Evolutionary conservation across 1,284 basidiomycete genomes (phyloP), one percentile per base, ranked within the genome.

Genomic region (Singerocomus rubriflavus): DNA sequence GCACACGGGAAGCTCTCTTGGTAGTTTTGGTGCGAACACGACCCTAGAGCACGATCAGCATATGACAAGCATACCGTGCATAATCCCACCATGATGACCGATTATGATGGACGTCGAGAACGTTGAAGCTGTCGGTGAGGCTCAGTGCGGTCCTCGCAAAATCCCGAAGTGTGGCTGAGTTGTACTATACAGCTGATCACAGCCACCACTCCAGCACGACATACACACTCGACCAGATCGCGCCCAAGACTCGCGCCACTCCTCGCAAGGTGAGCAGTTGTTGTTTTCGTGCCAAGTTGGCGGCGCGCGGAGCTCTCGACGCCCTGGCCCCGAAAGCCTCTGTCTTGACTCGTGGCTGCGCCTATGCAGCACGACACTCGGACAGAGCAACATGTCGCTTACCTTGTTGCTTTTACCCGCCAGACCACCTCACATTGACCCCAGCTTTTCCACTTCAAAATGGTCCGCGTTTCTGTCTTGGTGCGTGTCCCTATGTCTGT

Each of bases 11-110:
- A 71, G 96, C 96, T 79, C 96, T 92, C 85, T 99, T 99, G 74
- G 95, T 96, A 64, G 96, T 99, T 82, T 99, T 99, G 68, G 96
- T 99, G 71, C 96, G 92, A 80, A 99, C 96, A 71, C 96, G 94
- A 77, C 97, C 97, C 96, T 98, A 44, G 5, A 16, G 36, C 31
- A 39, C 9, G 17, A 42, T 47, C 1, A 61, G 52, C 35, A 46
- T 21, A 27, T 11, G 5, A 12, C 33, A 27, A 26, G 34, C 8
- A 31, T 2, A 34, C 4, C 9, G 21, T 2, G 8, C 4, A 25
- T 1, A 31, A 34, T 4, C 48, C 3, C 48, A 82, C 80, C 81
- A 83, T 83, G 56, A 65, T 77, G 72, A 60, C 59, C 48, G 38
- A 48, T 59, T 68, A 21, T 21, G 21, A 59, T 65, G 62, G 57